These are phyloP conservation scores for Cephaloascus fragrans DNA, from an alignment of 805 yeast species.

Conservation along the genomic window DNA sequence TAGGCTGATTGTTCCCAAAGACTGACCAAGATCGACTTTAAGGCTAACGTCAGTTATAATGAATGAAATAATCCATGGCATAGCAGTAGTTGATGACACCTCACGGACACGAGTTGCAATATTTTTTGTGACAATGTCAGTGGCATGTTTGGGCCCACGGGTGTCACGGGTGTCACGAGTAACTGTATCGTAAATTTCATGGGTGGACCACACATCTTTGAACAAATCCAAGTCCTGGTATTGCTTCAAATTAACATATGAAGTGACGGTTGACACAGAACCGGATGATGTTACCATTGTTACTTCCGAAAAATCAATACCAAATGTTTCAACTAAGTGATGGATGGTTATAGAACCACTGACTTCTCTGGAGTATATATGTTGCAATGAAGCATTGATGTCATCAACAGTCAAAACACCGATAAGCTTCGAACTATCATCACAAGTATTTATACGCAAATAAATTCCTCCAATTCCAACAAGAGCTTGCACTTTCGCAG, in stretches of 20 bases:
- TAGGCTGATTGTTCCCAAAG: slow-evolving; percentile 60
- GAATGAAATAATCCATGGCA: slow-evolving; percentile 67
- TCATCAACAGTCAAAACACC: slow-evolving; percentile 40
- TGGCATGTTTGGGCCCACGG: slow-evolving; percentile 1
- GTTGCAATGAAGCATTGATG: slow-evolving; percentile 69
- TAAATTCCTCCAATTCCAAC: slow-evolving; percentile 65
- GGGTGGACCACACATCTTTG: slow-evolving; percentile 71
- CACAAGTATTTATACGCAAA: slow-evolving; percentile 43
- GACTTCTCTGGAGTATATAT: slow-evolving; percentile 80
- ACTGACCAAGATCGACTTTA: slow-evolving; percentile 71
- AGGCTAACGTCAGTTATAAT: slow-evolving; percentile 42
- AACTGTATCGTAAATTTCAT: slow-evolving; percentile 16
- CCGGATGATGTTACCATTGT: slow-evolving; percentile 39
- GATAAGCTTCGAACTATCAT: slow-evolving; percentile 27
- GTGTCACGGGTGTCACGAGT: background rate
- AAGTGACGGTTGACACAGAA: slow-evolving; percentile 41
- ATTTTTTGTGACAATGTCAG: slow-evolving; percentile 9
- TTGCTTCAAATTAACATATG: slow-evolving; percentile 72
- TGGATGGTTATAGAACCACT: slow-evolving; percentile 54
- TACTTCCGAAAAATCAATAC: slow-evolving; percentile 31
- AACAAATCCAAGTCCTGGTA: slow-evolving; percentile 80
- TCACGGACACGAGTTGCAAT: slow-evolving; percentile 40
- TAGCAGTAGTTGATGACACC: slow-evolving; percentile 51
- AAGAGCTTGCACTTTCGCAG: slow-evolving; percentile 84
- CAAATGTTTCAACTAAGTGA: slow-evolving; percentile 28